A percentile compares a stretch with the other conserved stretches of the same genome.
Evolutionary conservation across 73 alveolate genomes (phyloP).

Genomic region (Stentor roeselii): DNA sequence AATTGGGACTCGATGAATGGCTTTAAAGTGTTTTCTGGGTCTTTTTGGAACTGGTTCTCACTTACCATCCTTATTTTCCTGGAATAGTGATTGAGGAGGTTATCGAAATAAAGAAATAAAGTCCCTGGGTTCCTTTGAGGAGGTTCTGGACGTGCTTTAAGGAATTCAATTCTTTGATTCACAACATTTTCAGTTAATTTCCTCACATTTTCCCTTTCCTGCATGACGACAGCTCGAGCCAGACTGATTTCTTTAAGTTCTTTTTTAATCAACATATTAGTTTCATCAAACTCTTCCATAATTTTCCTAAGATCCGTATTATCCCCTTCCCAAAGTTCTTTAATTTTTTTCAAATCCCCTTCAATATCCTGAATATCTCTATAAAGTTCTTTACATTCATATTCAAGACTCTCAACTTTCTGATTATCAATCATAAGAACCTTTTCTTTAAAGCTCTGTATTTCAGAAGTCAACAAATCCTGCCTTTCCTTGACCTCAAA

Average conservation of each 20-base stretch:
- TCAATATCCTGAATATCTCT: neutral
- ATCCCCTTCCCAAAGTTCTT: slow-evolving; percentile 16
- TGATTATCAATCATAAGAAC: neutral
- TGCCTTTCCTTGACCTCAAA: neutral
- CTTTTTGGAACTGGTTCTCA: neutral
- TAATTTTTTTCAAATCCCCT: neutral
- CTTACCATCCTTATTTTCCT: neutral
- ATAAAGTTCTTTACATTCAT: slow-evolving; percentile 16
- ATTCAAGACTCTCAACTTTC: neutral
- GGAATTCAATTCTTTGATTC: neutral
- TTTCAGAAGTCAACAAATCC: neutral
- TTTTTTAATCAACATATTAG: neutral
- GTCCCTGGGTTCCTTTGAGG: neutral
- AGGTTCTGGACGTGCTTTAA: neutral
- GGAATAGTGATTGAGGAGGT: neutral
- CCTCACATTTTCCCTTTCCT: slow-evolving; percentile 13
- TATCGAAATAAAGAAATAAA: neutral
- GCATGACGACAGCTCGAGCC: neutral
- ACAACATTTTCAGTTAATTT: neutral
- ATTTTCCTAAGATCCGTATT: neutral
- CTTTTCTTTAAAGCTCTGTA: neutral
- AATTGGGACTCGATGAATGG: neutral
- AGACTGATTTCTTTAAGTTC: neutral
- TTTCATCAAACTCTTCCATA: neutral
- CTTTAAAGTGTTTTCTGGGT: neutral